phyloP scores from a whole-genome alignment of 2,329 filamentous ascomycete genomes.

The Penicillium sp. region DNA sequence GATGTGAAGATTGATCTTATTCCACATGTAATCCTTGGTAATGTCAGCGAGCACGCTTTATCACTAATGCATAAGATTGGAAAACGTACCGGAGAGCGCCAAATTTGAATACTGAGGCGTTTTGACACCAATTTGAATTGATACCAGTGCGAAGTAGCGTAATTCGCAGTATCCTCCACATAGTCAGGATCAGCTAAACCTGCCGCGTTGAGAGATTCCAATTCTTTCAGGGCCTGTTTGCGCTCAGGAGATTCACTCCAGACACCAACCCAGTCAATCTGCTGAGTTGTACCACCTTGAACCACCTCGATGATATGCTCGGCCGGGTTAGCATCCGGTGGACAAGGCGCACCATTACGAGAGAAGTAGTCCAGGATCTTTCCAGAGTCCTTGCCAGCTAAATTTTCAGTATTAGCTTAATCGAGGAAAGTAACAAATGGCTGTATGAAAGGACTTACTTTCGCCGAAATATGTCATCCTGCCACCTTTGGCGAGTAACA shows the following conservation, averaged over 20 bases:
- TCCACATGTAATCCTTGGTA: constrained; percentile 45
- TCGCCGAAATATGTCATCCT: constrained; percentile 68
- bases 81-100: constrained; percentile 33
- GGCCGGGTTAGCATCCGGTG: constrained; percentile 54
- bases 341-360: constrained; percentile 56
- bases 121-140: constrained; percentile 40
- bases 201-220: constrained; percentile 28
- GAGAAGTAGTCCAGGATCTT: constrained; percentile 51
- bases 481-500: constrained; percentile 65
- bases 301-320: constrained; percentile 46
- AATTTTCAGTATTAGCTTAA: background rate
- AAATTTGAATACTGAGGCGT: constrained; percentile 34
- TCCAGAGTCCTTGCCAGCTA: constrained; percentile 40
- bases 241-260: constrained; percentile 35
- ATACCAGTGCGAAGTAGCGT: constrained; percentile 41
- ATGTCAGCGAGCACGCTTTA: background rate
- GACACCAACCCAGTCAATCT: constrained; percentile 34
- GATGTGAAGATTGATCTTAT: constrained; percentile 55
- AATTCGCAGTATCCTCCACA: constrained; percentile 37
- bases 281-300: constrained; percentile 26
- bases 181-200: constrained; percentile 20
- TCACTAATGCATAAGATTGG: background rate
- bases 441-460: constrained; percentile 25
- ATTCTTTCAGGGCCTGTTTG: constrained; percentile 20
- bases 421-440: background rate